Evolutionary conservation across 208 protist species (phyloP).

Genomic region (Leishmania major): DNA sequence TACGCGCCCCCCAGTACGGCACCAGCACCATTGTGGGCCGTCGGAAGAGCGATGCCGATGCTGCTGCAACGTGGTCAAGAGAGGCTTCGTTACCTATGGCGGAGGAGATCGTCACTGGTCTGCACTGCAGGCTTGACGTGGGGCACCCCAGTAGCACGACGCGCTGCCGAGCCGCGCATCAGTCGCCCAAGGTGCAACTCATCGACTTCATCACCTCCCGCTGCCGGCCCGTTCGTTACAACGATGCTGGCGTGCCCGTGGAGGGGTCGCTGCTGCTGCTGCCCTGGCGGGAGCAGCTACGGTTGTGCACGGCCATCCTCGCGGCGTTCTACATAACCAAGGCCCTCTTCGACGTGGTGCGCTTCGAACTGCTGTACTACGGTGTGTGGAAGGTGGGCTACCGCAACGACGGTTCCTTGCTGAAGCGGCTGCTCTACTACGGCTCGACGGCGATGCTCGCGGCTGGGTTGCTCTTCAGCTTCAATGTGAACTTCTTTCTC

Average conservation of each 20-base stretch:
- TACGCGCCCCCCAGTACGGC: conserved; percentile 23
- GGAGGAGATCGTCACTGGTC: conserved; percentile 6
- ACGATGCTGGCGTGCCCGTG: conserved; percentile 33
- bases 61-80: background rate
- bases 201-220: background rate
- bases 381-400: conserved; percentile 40
- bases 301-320: conserved; percentile 25
- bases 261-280: conserved; percentile 30
- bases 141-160: conserved; percentile 3
- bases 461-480: conserved; percentile 24
- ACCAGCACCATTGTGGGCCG: conserved; percentile 31
- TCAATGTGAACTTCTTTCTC: conserved; percentile 33
- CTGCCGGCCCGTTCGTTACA: conserved; percentile 25
- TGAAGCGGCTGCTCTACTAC: conserved; percentile 42
- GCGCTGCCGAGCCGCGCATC: background rate
- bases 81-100: conserved; percentile 2
- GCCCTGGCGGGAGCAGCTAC: conserved; percentile 36
- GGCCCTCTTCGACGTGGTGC: conserved; percentile 25
- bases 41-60: background rate
- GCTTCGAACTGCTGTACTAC: conserved; percentile 50
- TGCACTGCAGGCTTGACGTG: background rate
- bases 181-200: background rate
- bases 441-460: conserved; percentile 29
- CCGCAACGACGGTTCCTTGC: conserved; percentile 21
- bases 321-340: conserved; percentile 35